Conservation (phyloP, 2,329 filamentous ascomycete genomes). For the Trichocomaceae sp. region DNA sequence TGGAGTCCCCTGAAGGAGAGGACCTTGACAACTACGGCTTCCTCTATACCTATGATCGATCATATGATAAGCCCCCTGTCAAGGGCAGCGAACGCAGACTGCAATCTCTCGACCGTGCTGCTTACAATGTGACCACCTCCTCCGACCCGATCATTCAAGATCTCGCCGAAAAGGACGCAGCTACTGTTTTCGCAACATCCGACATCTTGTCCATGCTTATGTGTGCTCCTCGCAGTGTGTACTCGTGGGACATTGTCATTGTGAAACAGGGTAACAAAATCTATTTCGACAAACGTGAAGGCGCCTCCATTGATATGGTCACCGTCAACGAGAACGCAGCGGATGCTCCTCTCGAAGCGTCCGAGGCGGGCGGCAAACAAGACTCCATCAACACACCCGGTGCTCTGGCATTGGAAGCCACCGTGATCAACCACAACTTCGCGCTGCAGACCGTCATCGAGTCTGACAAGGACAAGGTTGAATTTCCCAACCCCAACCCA, state of each 20-base stretch:
- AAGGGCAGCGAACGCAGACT: constrained; percentile 85
- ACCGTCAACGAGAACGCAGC: constrained; percentile 98
- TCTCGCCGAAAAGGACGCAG: constrained; percentile 89
- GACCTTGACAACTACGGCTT: constrained; percentile 94
- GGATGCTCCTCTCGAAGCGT: constrained; percentile 84
- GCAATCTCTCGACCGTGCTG: constrained; percentile 81
- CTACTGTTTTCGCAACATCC: constrained; percentile 93
- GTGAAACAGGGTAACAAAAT: constrained; percentile 90
- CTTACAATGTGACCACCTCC: constrained; percentile 96
- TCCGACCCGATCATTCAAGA: constrained; percentile 96
- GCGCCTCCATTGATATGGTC: constrained; percentile 90
- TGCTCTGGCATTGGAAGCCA: constrained; percentile 91
- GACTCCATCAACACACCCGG: constrained; percentile 91
- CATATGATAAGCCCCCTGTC: constrained; percentile 87
- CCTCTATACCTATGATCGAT: constrained; percentile 96
- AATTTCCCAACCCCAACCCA: constrained; percentile 84
- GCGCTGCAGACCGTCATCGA: constrained; percentile 90
- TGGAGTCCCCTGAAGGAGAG: constrained; percentile 90
- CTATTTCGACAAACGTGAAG: constrained; percentile 97
- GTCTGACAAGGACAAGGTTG: constrained; percentile 67
- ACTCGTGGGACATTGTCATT: constrained; percentile 97
- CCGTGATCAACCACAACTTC: constrained; percentile 99
- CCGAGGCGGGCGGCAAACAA: constrained; percentile 66
- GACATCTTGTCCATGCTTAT: constrained; percentile 98
- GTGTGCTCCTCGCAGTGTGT: constrained; percentile 93